Base-by-base conservation (phyloP, 1,139 yeast species). In the Candida neerlandica region DNA sequence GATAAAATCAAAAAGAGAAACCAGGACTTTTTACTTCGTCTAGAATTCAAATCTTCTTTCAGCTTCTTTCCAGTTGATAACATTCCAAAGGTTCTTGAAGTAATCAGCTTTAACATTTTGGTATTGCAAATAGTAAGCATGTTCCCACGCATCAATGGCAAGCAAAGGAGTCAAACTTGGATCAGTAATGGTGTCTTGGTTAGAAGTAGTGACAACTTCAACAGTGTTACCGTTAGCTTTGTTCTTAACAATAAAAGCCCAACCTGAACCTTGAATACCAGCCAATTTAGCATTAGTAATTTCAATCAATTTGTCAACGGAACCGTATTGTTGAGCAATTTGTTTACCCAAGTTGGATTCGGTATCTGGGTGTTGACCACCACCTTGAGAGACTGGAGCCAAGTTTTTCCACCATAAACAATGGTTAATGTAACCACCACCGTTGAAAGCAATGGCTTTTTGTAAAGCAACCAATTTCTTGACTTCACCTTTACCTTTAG, bases 101-200 rank as follows among this genome's bases (percentile, higher is more conserved):
- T 92, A 92, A 69, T 92, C 97, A 45, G 74, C 96, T 81, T 92
- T 92, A 68, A 86, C 94, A 75, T 92, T 92, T 75, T 89, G 88
- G 79, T 92, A 92, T 73, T 92, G 97, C 73, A 92, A 80, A 81
- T 92, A 92, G 79, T 91, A 92, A 49, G 98, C 97, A 67, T 92
- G 98, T 73, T 92, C 98, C 98, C 98, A 92, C 55, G 98, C 97
- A 66, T 92, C 98, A 68, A 92, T 89, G 48, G 97, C 98, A 53
- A 92, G 81, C 69, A 92, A 77, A 45, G 97, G 97, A 49, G 84
- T 79, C 66, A 82, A 79, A 15, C 48, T 51, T 29, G 81, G 76
- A 39, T 90, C 87, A 45, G 87, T 79, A 37, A 89, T 90, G 39
- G 96, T 88, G 72, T 92, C 98, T 73, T 92, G 98, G 79, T 92